These are phyloP conservation scores for Solanum sitiens DNA, from an alignment of 257 asterid species.

Conservation along the genomic window DNA sequence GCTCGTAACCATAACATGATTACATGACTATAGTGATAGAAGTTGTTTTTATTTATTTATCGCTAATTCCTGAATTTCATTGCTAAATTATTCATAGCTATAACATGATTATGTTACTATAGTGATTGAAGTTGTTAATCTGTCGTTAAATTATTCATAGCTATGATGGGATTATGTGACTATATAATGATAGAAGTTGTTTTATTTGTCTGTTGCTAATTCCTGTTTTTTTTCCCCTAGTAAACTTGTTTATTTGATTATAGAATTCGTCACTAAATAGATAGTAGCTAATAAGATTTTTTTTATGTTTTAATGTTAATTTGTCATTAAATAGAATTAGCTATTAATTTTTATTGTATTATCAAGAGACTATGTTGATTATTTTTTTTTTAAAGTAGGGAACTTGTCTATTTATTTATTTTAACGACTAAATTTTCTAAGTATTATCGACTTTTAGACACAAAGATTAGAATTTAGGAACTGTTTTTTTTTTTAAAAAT, in stretches of 20 bases:
- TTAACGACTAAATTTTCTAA: not conserved
- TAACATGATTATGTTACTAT: not conserved
- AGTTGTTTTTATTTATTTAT: no score
- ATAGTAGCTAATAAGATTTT: not conserved
- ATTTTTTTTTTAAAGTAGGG: not conserved
- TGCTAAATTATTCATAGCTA: not conserved
- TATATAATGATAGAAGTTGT: no score
- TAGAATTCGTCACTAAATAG: not conserved
- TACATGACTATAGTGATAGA: not conserved
- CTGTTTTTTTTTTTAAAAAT: not conserved
- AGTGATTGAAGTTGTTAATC: not conserved
- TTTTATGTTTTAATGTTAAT: not conserved
- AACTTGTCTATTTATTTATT: not conserved
- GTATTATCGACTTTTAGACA: not conserved
- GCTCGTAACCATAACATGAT: not conserved
- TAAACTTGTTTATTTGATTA: not conserved
- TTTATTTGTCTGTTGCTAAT: not conserved
- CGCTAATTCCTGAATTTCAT: not conserved
- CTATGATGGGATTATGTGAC: no score
- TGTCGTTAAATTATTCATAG: not conserved
- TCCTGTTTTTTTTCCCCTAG: not conserved
- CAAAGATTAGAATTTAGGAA: not conserved
- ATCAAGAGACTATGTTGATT: not conserved
- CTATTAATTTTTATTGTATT: not conserved
- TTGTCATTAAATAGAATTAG: not conserved